A percentile compares a stretch with the other conserved stretches of the same genome.
Conservation (phyloP, 352 stramenopile species). For the Globisporangium apiculatum region DNA sequence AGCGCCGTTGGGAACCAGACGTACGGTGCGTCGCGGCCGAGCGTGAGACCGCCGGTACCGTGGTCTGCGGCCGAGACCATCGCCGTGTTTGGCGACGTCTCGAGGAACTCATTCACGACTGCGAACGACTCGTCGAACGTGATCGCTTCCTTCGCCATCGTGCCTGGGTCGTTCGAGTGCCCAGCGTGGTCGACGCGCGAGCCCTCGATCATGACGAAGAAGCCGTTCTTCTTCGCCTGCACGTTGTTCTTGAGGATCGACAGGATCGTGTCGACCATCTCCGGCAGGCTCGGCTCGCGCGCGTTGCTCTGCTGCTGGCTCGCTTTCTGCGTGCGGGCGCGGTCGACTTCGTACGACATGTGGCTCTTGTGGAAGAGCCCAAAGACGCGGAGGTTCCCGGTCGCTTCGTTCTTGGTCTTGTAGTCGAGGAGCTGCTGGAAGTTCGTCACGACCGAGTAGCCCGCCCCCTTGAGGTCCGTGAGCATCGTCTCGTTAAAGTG, state of each 20-base stretch:
- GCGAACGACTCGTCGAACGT: constrained; percentile 63
- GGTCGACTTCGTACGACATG: constrained; percentile 70
- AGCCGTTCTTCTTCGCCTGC: constrained; percentile 63
- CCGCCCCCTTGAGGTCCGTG: constrained; percentile 27
- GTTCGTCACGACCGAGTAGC: constrained; percentile 48
- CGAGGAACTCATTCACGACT: constrained; percentile 50
- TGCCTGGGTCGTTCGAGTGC: constrained; percentile 61
- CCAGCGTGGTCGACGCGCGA: constrained; percentile 64
- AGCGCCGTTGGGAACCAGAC: constrained; percentile 40
- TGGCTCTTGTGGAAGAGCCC: constrained; percentile 54
- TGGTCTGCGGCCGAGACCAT: constrained; percentile 57
- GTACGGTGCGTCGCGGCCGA: constrained; percentile 40
- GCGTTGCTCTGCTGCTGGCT: constrained; percentile 25
- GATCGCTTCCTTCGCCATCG: constrained; percentile 63
- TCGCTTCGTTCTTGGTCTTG: constrained; percentile 33
- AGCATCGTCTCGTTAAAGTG: constrained; percentile 49
- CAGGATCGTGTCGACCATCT: constrained; percentile 61
- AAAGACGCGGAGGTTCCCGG: constrained; percentile 43
- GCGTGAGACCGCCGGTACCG: constrained; percentile 53
- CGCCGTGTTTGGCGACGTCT: constrained; percentile 38
- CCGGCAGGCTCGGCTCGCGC: constrained; percentile 44
- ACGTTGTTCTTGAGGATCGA: constrained; percentile 60
- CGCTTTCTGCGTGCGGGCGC: constrained; percentile 22
- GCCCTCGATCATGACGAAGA: constrained; percentile 72
- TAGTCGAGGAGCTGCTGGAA: constrained; percentile 50